Percentiles rank a stretch among this genome's conserved stretches.
phyloP scores from a whole-genome alignment of 2,329 filamentous ascomycete species.

The Cytospora piceae region DNA sequence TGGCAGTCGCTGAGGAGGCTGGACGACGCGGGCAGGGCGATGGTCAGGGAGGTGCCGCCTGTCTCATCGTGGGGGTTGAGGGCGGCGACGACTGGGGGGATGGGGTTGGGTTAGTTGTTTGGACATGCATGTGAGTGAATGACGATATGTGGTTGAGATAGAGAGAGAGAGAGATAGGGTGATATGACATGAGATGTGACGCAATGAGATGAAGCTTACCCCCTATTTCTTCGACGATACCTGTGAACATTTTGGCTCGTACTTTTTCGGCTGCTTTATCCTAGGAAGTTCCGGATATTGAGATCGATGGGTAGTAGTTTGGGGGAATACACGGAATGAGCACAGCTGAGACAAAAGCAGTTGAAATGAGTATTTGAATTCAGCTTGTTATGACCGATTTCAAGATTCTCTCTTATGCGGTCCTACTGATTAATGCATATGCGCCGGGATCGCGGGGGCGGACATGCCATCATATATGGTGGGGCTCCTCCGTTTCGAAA shows the following conservation, averaged over 20 bases:
- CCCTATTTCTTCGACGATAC: conserved; percentile 89
- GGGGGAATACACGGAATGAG: not conserved
- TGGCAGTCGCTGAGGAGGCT: conserved; percentile 82
- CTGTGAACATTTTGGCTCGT: conserved; percentile 78
- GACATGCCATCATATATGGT: not conserved
- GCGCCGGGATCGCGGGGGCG: not conserved
- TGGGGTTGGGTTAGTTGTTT: conserved; percentile 9
- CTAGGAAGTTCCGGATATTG: not conserved
- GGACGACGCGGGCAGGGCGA: conserved; percentile 68
- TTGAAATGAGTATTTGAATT: not conserved
- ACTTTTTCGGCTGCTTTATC: not conserved
- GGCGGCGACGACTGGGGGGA: conserved; percentile 72
- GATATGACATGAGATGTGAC: conserved; percentile 13
- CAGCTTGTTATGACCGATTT: not conserved
- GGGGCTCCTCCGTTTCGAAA: not conserved
- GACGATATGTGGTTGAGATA: conserved; percentile 26
- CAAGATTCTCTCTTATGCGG: not conserved
- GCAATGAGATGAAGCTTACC: conserved; percentile 59
- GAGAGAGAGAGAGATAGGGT: conserved; percentile 34
- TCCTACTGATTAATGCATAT: not conserved
- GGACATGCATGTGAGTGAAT: conserved; percentile 27
- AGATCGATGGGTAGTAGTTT: not conserved
- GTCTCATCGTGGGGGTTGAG: conserved; percentile 81
- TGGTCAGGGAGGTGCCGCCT: conserved; percentile 88
- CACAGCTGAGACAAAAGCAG: not conserved